Evolutionary conservation across 441 rosid species (phyloP), one percentile per base, ranked within the genome.

Genomic region (Isatis lusitanica): DNA sequence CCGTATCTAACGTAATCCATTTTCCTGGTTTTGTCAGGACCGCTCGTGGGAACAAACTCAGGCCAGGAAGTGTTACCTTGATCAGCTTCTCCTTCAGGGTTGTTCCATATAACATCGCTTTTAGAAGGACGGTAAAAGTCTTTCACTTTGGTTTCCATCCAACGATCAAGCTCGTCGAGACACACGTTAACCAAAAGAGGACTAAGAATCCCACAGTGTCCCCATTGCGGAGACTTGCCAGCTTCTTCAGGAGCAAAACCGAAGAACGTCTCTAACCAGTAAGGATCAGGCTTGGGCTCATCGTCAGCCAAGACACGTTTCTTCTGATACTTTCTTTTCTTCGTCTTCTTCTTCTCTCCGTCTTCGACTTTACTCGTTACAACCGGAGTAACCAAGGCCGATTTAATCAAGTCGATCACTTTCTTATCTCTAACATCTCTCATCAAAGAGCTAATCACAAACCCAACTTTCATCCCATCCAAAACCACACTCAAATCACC

Each of bases 171-270:
- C 83, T 94, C 99, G 73, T 94, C 96, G 16, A 94, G 91, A 81
- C 97, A 91, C 33, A 92, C 78, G 71, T 94, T 94, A 65, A 88
- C 91, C 71, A 94, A 56, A 75, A 94, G 97, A 62, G 98, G 94
- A 70, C 91, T 92, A 62, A 94, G 91, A 68, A 90, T 84, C 73
- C 99, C 98, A 42, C 96, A 94, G 44, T 92, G 96, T 36, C 99
- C 99, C 98, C 99, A 94, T 31, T 83, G 81, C 47, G 99, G 99
- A 77, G 80, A 78, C 81, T 89, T 92, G 63, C 75, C 88, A 58
- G 99, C 98, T 85, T 94, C 98, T 84, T 94, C 99, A 0, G 99
- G 98, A 65, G 99, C 96, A 79, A 92, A 94, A 28, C 96, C 97
- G 2, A 92, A 94, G 78, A 94, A 94, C 0, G 97, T 82, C 73